These are phyloP conservation scores for Xerocomus spinulosus DNA, from an alignment of 768 basidiomycete genomes.

Conservation along the genomic window DNA sequence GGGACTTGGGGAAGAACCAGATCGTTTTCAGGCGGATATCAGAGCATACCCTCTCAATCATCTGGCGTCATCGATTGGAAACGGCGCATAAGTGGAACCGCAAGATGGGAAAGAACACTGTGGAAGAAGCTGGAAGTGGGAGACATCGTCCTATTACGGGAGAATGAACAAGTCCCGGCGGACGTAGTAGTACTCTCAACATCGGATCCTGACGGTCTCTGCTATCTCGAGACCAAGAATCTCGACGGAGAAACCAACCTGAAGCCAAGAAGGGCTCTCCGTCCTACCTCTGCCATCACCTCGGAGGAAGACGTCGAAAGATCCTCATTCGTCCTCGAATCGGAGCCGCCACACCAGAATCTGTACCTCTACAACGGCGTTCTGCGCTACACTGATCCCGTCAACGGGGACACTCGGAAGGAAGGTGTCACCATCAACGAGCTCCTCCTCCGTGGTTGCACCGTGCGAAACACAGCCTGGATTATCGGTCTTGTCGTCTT, in stretches of 20 bases:
- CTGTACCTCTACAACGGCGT: constrained; percentile 89
- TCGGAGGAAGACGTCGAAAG: constrained; percentile 91
- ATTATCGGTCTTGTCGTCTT: constrained; percentile 91
- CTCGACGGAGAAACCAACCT: constrained; percentile 97
- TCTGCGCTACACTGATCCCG: constrained; percentile 62
- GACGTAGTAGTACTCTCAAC: constrained; percentile 92
- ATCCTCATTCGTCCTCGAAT: constrained; percentile 83
- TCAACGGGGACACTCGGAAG: constrained; percentile 48
- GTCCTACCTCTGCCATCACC: constrained; percentile 66
- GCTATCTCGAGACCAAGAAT: constrained; percentile 98
- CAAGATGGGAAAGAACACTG: constrained; percentile 89
- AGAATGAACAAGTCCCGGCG: constrained; percentile 95
- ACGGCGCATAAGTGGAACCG: constrained; percentile 61
- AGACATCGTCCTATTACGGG: constrained; percentile 85
- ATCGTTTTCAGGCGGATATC: constrained; percentile 47
- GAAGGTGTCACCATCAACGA: constrained; percentile 88
- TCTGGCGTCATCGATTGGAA: constrained; percentile 80
- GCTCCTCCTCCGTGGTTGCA: constrained; percentile 85
- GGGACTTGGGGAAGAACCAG: constrained; percentile 35
- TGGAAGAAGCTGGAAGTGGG: constrained; percentile 99
- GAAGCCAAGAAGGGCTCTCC: constrained; percentile 76
- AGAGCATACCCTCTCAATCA: constrained; percentile 52
- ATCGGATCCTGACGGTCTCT: constrained; percentile 85
- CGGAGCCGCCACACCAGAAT: constrained; percentile 91
- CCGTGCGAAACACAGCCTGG: constrained; percentile 88